Base-by-base conservation (phyloP, 371 early-diverging fungal genomes). In the Mucor plumbeus region DNA sequence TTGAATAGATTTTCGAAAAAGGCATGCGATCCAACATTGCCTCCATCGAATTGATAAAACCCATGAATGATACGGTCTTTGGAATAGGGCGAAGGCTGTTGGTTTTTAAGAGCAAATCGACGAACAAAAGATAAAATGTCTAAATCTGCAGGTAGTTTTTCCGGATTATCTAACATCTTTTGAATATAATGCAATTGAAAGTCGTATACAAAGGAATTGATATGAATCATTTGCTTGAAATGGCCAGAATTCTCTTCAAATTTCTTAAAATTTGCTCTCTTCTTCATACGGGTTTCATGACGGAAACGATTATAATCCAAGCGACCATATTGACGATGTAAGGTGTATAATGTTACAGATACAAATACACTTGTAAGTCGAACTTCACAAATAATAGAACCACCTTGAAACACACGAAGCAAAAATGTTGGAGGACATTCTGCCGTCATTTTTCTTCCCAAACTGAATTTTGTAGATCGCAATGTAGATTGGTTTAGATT, bases 121-220 rank as follows among this genome's bases (percentile, higher is more conserved):
- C 84, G 78, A 44, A 92, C 67, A 14, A 88, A 85, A 60, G 82
- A 81, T 39, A 91, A 50, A 8, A 90, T 55, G 60, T 91, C 83
- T 38, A 91, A 73, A 43, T 69, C 66, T 61, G 64, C 15, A 34
- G 65, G 72, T 36, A 72, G 14, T 48, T 61, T 59, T 31, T 38
- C 59, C 5, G 83, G 73, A 10, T 65, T 62, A 40, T 79, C 80
- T 21, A 93, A 73, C 33, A 88, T 80, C 9, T 73, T 61, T 53
- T 88, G 87, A 34, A 92, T 80, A 64, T 89, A 86, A 41, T 89
- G 83, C 26, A 93, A 57, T 62, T 93, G 93, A 57, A 93, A 93
- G 66, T 95, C 95, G 62, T 92, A 91, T 9, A 90, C 88, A 77
- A 92, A 95, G 7, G 94, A 94, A 67, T 91, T 90, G 63, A 93